Base-by-base conservation (phyloP, 2,329 filamentous ascomycete genomes). In the Pseudopithomyces chartarum region DNA sequence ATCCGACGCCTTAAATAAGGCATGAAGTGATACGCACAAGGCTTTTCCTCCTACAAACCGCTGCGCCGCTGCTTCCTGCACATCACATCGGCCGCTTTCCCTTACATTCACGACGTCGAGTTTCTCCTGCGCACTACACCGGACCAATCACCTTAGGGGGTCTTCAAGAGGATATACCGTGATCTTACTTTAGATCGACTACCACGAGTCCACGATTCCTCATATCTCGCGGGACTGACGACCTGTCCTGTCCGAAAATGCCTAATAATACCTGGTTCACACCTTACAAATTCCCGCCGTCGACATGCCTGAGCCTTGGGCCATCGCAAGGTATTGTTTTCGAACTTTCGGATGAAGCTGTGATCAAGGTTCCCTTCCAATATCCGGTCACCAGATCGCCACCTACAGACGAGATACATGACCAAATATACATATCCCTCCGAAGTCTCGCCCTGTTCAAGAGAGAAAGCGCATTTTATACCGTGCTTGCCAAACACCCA, bases 341-440 rank as follows among this genome's bases (percentile, higher is more conserved):
- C 32, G 15, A 54, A 44, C 32, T 57, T 20, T 57, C 34, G 20
- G 51, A 57, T 19, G 23, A 23, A 39, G 45, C 36, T 34, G 43
- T 58, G 6, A 40, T 58, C 10, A 58, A 54, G 55, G 12, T 58
- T 38, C 51, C 55, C n/a, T 58, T 58, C 38, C 38, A 54, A 58
- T 58, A 54, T 49, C 51, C 45, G 19, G 51, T 58, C 19, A 44
- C 23, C 23, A 43, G 23, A 23, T 42, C 20, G n/a, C 43, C 32
- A 39, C 36, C 44, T 51, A 15, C 12, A 36, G 51, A 58, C 32
- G 51, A 58, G 20, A 46, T 38, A 45, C 39, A 50, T 20, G 36
- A 58, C n/a, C 44, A 58, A 50, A 58, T 55, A 15, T 32, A 54
- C 26, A 54, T 58, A 39, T 58, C 51, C 20, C 29, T 58, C 45